Base-by-base conservation (phyloP, 441 rosid species). In the Corymbia citriodora region DNA sequence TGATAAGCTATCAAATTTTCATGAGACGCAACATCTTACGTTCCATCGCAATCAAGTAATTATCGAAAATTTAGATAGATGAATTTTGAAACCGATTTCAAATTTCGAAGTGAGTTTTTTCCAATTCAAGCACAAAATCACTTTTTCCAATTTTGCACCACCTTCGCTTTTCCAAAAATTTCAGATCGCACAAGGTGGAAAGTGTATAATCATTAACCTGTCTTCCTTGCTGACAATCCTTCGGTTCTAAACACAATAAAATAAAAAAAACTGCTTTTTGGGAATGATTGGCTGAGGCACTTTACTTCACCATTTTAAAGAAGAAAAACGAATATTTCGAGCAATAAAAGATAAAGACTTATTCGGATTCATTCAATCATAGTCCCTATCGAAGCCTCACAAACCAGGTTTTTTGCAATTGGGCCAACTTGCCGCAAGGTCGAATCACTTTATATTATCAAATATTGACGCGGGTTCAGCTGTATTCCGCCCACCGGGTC, bases 11-110 rank as follows among this genome's bases (percentile, higher is more conserved):
- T 9, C 9, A 57, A 57, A 9, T 57, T 5, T 19, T 18, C 4
- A 19, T 2, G 1, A 74, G 16, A 11, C 29, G 1, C 8, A 12
- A 21, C 1, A 12, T 40, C 21, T 21, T 5, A 11, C 3, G 8
- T 36, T 16, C 6, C 0, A 9, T 33, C 16, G 1, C 4, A 10
- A 19, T 74, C 7, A 0, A 40, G 1, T 21, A 36, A 72, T 19
- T 18, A 72, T 72, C 13, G 3, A 0, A 72, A 36, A 72, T 36
- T 9, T 36, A 36, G 5, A 74, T 74, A 2, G 17, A 21, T 40
- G 50, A 74, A 21, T 40, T 9, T 45, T 4, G 8, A 40, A 74
- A 0, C 50, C 1, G 17, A 27, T 74, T 74, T 40, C 16, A 10
- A 74, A 74, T 74, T 74, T 40, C 14, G 21, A 40, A 63, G 70